Percentiles rank a stretch among this genome's conserved stretches.
Evolutionary conservation across 305 asterid species (phyloP).

Genomic region (Nicotiana rustica): DNA sequence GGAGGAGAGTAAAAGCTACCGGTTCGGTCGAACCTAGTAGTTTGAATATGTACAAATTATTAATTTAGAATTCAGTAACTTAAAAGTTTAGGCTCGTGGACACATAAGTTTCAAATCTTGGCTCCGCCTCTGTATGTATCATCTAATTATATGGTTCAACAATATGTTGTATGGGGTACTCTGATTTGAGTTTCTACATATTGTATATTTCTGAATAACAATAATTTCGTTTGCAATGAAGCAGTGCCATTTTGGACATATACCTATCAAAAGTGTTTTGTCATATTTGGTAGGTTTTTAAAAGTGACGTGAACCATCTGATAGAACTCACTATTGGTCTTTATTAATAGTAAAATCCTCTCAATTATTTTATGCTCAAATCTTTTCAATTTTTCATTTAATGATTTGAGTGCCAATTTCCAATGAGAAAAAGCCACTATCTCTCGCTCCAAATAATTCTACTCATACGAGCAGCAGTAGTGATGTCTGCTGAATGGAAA

Average conservation of each 20-base stretch:
- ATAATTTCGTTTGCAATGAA: not conserved
- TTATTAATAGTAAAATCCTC: not conserved
- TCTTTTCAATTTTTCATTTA: not conserved
- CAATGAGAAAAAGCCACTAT: not conserved
- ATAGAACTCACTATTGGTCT: not conserved
- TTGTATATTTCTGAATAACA: not conserved
- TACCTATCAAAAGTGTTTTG: not conserved
- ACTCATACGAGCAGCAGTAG: not conserved
- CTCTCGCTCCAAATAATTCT: not conserved
- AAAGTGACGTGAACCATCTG: not conserved
- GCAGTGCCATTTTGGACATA: not conserved
- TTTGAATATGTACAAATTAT: too few relatives aligned
- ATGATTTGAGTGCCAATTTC: slow-evolving; percentile 13
- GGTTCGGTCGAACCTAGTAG: too few relatives aligned
- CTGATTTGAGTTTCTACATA: not conserved
- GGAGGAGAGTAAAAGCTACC: not conserved
- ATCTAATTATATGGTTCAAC: not conserved
- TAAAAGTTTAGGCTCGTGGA: too few relatives aligned
- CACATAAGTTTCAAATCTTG: too few relatives aligned
- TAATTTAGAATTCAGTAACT: too few relatives aligned
- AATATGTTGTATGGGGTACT: not conserved
- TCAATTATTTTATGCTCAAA: not conserved
- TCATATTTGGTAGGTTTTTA: not conserved
- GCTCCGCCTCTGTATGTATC: too few relatives aligned
- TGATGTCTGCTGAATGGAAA: slow-evolving; percentile 25